Base-by-base conservation (phyloP, 179 eudicot genomes). In the Gypsophila paniculata region DNA sequence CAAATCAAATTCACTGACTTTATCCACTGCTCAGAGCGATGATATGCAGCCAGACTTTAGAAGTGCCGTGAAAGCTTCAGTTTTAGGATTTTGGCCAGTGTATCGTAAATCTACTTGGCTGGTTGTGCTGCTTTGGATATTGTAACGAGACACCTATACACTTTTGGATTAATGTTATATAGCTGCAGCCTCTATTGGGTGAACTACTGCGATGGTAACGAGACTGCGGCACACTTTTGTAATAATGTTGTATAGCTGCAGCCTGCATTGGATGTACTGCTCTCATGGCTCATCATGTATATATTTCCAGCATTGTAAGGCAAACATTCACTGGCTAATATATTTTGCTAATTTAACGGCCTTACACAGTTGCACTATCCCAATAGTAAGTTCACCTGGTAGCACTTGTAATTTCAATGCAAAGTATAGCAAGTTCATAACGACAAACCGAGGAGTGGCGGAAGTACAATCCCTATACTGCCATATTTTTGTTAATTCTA, bases 51-150 rank as follows among this genome's bases (percentile, higher is more conserved):
- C 65, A 0, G 44, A n/a, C 21, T 13, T 34, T 44, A 34, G 38
- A 62, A 62, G 66, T 19, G 21, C 65, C 34, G 22, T 62, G 66
- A 18, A 62, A 62, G 66, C 48, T 62, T 36, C 0, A n/a, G 34
- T 62, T 12, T n/a, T 25, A 6, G 48, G 32, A 62, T 62, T 62
- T 62, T 62, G 66, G 66, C 17, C 7, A 18, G 42, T 8, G 42
- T 36, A 15, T 32, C 0, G 42, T 61, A 52, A 14, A 52, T n/a
- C 4, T 52, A 17, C 21, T 18, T 18, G n/a, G n/a, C n/a, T n/a
- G n/a, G n/a, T n/a, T n/a, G 59, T 54, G 18, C 23, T 0, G 36
- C 66, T n/a, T 62, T 34, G 34, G 66, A 18, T 34, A 62, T 18
- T 14, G 66, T 62, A n/a, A 15, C 8, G 15, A n/a, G n/a, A 8